Base-by-base conservation (phyloP, 2,329 filamentous ascomycete genomes). In the Cytospora paraplurivora region DNA sequence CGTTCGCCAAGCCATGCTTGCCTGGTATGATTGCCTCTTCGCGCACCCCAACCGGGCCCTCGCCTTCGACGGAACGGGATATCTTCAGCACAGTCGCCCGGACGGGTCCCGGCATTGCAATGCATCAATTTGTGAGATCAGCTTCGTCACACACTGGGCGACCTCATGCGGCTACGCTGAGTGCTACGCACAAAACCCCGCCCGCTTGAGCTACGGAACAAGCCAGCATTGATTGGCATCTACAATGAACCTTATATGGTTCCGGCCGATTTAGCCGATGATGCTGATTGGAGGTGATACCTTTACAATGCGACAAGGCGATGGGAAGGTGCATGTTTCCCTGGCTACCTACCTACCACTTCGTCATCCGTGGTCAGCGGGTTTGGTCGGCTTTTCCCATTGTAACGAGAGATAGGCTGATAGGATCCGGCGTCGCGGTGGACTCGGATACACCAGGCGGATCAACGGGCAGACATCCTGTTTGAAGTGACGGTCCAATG, bases 211-310 rank as follows among this genome's bases (percentile, higher is more conserved):
- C n/a, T 47, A 47, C n/a, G 7, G 21, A 8, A 44, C 12, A 13
- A 44, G 5, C 41, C 17, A 10, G 7, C 17, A 7, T 44, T 44
- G 27, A 27, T 10, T n/a, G 17, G 10, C 41, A n/a, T n/a, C 10
- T 44, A 8, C 17, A 19, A 44, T 1, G 4, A 27, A 27, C 27
- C 27, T 44, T 19, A 6, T n/a, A 44, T 44, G 17, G n/a, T 19
- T 15, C 44, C 10, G n/a, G 41, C 41, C n/a, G 17, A 56, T 54
- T 60, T 53, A 54, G 56, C 60, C 63, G 57, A 38, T 44, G 19
- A 21, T 56, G 21, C 60, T 44, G 60, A 62, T 34, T 62, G 60
- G 60, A 56, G 44, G 54, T 27, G 41, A 62, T n/a, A 10, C 54
- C 7, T 56, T 21, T 56, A 12, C 37, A 12, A 15, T 5, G 7